Evolutionary conservation across 2,329 filamentous ascomycete species (phyloP).

Genomic region (Epichloe glyceriae): DNA sequence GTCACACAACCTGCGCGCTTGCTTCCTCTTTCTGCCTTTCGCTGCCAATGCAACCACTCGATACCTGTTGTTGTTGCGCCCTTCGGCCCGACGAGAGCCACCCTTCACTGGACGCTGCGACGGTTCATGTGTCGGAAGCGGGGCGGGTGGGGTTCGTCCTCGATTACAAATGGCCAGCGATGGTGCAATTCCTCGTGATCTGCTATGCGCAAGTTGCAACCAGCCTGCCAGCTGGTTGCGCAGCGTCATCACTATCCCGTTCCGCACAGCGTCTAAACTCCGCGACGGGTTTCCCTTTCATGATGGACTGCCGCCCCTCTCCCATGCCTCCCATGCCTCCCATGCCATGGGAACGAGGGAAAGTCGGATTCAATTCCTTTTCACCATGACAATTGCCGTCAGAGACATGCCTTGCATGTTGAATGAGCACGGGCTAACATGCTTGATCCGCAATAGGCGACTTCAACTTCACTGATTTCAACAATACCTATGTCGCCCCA

Average conservation of each 20-base stretch:
- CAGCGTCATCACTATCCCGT: neutral
- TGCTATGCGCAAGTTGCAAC: conserved; percentile 8
- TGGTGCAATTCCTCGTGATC: conserved; percentile 53
- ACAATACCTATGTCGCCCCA: conserved; percentile 36
- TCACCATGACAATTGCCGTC: too few relatives aligned
- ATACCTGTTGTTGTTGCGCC: neutral
- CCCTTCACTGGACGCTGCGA: conserved; percentile 6
- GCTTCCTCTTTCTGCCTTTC: neutral
- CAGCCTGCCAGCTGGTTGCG: neutral
- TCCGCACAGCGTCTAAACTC: neutral
- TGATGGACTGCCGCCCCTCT: neutral
- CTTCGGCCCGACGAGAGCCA: neutral
- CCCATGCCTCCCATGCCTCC: too few relatives aligned
- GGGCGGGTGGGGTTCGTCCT: conserved; percentile 9
- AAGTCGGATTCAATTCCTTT: too few relatives aligned
- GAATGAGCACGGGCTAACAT: conserved; percentile 4
- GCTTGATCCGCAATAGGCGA: conserved; percentile 38
- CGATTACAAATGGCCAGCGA: conserved; percentile 34
- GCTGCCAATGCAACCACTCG: neutral
- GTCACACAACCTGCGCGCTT: conserved; percentile 4
- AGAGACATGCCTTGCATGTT: neutral
- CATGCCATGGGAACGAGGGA: neutral
- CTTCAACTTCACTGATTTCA: conserved; percentile 43
- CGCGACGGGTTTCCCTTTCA: neutral
- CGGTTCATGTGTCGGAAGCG: conserved; percentile 15